A percentile compares a stretch with the other conserved stretches of the same genome.
Conservation (phyloP, 73 alveolate species). For the Loxodes magnus region DNA sequence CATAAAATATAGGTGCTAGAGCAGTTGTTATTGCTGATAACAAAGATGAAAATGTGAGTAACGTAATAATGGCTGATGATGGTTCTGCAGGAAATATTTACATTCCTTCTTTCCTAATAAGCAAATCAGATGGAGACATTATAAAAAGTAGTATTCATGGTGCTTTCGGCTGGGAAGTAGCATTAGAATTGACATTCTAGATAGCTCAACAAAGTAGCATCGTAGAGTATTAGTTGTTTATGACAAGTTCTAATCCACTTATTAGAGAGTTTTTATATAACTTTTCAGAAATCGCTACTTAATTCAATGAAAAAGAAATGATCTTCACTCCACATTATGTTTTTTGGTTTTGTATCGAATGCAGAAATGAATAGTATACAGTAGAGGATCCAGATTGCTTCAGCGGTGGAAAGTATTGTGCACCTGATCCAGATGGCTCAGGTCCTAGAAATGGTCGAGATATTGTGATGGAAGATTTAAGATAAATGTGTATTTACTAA, state of each 20-base stretch:
- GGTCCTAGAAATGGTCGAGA: constrained; percentile 41
- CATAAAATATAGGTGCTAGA: constrained; percentile 51
- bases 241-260: neutral
- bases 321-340: constrained; percentile 12
- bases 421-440: constrained; percentile 26
- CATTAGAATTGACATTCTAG: neutral
- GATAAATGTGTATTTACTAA: constrained; percentile 55
- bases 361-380: constrained; percentile 1
- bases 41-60: constrained; percentile 23
- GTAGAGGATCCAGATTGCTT: constrained; percentile 11
- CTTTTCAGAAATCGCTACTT: constrained; percentile 5
- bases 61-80: constrained; percentile 50
- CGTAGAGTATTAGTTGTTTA: neutral
- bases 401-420: constrained; percentile 41
- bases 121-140: constrained; percentile 34
- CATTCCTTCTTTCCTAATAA: constrained; percentile 56
- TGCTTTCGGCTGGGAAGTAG: neutral
- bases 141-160: constrained; percentile 5
- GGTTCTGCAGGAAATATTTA: constrained; percentile 51
- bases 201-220: neutral
- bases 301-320: constrained; percentile 1
- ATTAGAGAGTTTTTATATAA: constrained; percentile 13
- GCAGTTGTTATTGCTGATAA: constrained; percentile 44
- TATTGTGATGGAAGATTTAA: constrained; percentile 57
- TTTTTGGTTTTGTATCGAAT: constrained; percentile 11